phyloP scores from a whole-genome alignment of 2,329 filamentous ascomycete species.

The Xenosphaeropsis pyriputrescens region DNA sequence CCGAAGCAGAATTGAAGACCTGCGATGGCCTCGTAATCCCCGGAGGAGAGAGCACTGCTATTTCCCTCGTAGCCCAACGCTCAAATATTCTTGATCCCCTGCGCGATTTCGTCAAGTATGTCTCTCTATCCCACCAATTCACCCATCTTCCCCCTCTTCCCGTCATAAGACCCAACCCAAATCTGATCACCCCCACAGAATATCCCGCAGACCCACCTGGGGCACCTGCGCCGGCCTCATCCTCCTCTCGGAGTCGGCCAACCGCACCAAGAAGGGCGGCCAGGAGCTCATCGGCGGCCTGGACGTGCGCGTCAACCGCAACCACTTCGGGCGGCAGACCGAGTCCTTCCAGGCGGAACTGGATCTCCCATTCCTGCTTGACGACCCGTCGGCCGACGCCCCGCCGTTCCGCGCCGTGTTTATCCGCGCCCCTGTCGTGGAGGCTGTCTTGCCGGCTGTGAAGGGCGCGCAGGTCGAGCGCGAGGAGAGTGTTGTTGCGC shows the following conservation, averaged over 20 bases:
- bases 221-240: constrained; percentile 94
- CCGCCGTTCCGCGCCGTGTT: constrained; percentile 72
- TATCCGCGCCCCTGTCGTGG: constrained; percentile 87
- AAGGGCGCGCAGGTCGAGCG: constrained; percentile 25
- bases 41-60: constrained; percentile 88
- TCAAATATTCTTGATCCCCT: constrained; percentile 73
- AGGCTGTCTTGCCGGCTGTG: constrained; percentile 48
- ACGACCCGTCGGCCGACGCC: constrained; percentile 12
- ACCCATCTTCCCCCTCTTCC: background rate
- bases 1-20: constrained; percentile 46
- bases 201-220: constrained; percentile 73
- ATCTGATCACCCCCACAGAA: constrained; percentile 28
- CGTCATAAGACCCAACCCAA: too few relatives aligned
- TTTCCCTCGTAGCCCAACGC: constrained; percentile 73
- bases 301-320: constrained; percentile 79
- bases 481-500: constrained; percentile 19
- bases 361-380: constrained; percentile 52
- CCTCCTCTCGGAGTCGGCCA: constrained; percentile 74
- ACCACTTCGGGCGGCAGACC: constrained; percentile 87
- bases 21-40: constrained; percentile 84
- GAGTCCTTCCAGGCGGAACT: constrained; percentile 78
- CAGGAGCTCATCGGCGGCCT: constrained; percentile 90
- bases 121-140: constrained; percentile 6
- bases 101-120: constrained; percentile 79
- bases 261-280: constrained; percentile 76